Percentiles rank a stretch among this genome's conserved stretches.
Evolutionary conservation across 257 asterid species (phyloP).

Genomic region (Capsicum baccatum): DNA sequence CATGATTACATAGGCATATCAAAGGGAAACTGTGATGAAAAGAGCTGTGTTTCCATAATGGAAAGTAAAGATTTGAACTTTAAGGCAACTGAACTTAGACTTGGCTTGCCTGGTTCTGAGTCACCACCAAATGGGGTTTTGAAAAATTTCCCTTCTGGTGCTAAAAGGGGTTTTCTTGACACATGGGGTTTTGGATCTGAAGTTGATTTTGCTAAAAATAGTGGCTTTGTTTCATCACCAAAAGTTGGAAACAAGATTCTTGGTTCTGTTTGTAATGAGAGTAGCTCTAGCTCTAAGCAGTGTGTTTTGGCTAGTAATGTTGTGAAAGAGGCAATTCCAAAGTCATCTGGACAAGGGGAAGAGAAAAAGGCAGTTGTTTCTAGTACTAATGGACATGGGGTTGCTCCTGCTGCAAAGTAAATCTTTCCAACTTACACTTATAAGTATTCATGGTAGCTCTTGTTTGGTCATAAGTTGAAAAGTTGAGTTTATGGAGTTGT

Average conservation of each 20-base stretch:
- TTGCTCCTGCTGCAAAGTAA: conserved; percentile 52
- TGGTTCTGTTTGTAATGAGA: conserved; percentile 32
- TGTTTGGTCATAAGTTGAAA: background rate
- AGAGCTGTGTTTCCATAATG: conserved; percentile 28
- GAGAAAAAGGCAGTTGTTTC: conserved; percentile 34
- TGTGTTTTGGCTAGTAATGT: background rate
- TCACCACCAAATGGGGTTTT: conserved; percentile 35
- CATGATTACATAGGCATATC: conserved; percentile 53
- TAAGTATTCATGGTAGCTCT: background rate
- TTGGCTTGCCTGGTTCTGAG: conserved; percentile 53
- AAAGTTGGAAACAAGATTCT: conserved; percentile 40
- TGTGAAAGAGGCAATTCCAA: conserved; percentile 43
- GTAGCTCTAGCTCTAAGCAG: conserved; percentile 32
- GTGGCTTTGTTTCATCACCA: conserved; percentile 48
- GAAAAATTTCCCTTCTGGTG: conserved; percentile 45
- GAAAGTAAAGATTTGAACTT: conserved; percentile 50
- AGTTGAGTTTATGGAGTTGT: background rate
- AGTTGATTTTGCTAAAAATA: conserved; percentile 37
- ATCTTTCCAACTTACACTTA: background rate
- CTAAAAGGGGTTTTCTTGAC: conserved; percentile 51
- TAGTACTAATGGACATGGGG: conserved; percentile 32
- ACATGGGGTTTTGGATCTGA: conserved; percentile 57
- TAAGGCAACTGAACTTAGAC: conserved; percentile 54
- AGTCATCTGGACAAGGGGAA: conserved; percentile 37
- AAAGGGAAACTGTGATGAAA: conserved; percentile 43